Percentiles rank a stretch among this genome's conserved stretches.
Conservation (phyloP, 257 asterid genomes). For the Solanum arcanum region DNA sequence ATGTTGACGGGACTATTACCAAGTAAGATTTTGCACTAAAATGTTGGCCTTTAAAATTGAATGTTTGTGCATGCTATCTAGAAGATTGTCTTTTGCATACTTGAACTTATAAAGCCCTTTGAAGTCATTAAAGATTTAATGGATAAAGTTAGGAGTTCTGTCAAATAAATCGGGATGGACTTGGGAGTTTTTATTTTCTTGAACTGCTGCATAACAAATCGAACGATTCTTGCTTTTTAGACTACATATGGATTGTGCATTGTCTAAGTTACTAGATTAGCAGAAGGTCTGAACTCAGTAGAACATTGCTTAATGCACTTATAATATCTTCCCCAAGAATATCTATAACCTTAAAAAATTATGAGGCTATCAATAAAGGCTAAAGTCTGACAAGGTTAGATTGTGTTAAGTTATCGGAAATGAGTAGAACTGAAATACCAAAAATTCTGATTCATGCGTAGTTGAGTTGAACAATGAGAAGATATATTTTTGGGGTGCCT, state of each 20-base stretch:
- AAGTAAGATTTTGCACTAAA: constrained; percentile 36
- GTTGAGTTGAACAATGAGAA: neutral
- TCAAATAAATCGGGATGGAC: neutral
- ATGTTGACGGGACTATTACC: constrained; percentile 98
- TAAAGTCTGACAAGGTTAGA: neutral
- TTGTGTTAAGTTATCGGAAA: neutral
- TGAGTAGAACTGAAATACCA: neutral
- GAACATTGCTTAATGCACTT: neutral
- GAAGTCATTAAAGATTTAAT: neutral
- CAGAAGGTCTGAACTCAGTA: neutral
- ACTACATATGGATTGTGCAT: neutral
- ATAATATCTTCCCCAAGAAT: neutral
- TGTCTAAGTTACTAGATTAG: neutral
- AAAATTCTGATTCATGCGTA: neutral
- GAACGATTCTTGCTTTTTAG: neutral
- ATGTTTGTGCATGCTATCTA: neutral
- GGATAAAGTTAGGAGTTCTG: neutral
- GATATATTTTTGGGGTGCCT: neutral
- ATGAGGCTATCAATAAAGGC: neutral
- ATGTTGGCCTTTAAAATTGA: neutral
- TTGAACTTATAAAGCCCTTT: neutral
- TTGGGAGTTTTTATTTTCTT: neutral
- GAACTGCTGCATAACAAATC: neutral
- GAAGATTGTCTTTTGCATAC: neutral
- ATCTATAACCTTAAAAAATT: neutral